Base-by-base conservation (phyloP, 306 rosid genomes). In the Castanea sativa region DNA sequence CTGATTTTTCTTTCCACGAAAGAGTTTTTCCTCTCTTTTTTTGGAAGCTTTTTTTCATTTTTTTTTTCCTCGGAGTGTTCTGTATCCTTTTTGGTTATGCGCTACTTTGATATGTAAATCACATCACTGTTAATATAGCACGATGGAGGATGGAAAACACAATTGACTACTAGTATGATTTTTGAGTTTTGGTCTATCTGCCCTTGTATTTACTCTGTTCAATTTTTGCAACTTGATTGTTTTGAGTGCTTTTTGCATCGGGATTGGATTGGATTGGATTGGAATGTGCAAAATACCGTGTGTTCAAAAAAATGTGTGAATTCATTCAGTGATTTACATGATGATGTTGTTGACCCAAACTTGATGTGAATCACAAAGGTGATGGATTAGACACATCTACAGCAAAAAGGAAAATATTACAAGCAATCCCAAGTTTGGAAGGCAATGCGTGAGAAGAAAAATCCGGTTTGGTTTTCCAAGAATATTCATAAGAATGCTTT, bases 41-140 rank as follows among this genome's bases (percentile, higher is more conserved):
- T 38, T 23, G 23, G 45, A 56, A 73, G 10, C 10, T 38, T 81
- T 73, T 76, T 10, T 29, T 79, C 69, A 8, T 43, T 1, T 33
- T 73, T 15, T 73, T 29, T 5, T 63, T n/a, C 0, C 32, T 55
- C 13, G 14, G 69, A 67, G 82, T 78, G 76, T 53, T 43, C 58
- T 11, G n/a, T 49, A 5, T 45, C 69, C 32, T 71, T 57, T 78
- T 75, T 51, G 71, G 73, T 80, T 76, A 79, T 23, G 70, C 21
- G 9, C 71, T 74, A 16, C 79, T 81, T 80, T 75, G 63, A 59
- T 79, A 35, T 76, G 86, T 81, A 79, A 73, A 75, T 59, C n/a
- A 12, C 51, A 56, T 33, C 55, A 7, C 25, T 59, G 78, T 74
- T 41, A 2, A 53, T 38, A 59, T 14, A 75, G 65, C 20, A 76